Conservation (phyloP, 495 filamentous ascomycete genomes). For the Trichoderma erinaceum region DNA sequence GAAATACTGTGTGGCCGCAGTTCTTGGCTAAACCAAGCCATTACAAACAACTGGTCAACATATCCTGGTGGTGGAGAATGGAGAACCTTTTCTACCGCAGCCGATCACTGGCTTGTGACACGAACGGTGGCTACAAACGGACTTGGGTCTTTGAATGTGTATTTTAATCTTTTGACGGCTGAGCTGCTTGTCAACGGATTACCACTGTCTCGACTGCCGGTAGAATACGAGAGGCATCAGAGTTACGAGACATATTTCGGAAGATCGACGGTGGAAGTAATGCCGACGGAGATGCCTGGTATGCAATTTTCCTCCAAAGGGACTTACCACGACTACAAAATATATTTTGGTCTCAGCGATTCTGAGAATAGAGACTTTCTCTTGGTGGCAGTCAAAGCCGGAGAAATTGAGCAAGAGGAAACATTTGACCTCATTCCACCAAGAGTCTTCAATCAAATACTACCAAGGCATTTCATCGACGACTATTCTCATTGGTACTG, state of each 20-base stretch:
- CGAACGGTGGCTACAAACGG: slow-evolving; percentile 15
- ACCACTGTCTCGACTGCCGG: slow-evolving; percentile 46
- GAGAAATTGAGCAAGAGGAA: background rate
- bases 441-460: slow-evolving; percentile 32
- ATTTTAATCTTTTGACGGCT: slow-evolving; percentile 51
- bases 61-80: too few species aligned
- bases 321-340: slow-evolving; percentile 25
- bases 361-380: background rate
- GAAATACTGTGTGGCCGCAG: too few species aligned
- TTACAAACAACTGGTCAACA: too few species aligned
- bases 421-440: slow-evolving; percentile 43
- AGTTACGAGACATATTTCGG: slow-evolving; percentile 31
- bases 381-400: background rate
- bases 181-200: slow-evolving; percentile 51
- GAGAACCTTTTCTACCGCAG: too few species aligned
- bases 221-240: slow-evolving; percentile 35
- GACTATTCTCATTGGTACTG: slow-evolving; percentile 50
- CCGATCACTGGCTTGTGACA: slow-evolving; percentile 26
- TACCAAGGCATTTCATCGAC: slow-evolving; percentile 43
- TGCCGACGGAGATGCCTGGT: slow-evolving; percentile 36
- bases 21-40: too few species aligned
- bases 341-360: slow-evolving; percentile 38
- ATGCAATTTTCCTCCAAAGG: slow-evolving; percentile 41
- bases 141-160: slow-evolving; percentile 25
- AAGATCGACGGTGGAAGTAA: slow-evolving; percentile 38